Conservation (phyloP, 139 green algal genomes). For the Coccomyxa sp. region DNA sequence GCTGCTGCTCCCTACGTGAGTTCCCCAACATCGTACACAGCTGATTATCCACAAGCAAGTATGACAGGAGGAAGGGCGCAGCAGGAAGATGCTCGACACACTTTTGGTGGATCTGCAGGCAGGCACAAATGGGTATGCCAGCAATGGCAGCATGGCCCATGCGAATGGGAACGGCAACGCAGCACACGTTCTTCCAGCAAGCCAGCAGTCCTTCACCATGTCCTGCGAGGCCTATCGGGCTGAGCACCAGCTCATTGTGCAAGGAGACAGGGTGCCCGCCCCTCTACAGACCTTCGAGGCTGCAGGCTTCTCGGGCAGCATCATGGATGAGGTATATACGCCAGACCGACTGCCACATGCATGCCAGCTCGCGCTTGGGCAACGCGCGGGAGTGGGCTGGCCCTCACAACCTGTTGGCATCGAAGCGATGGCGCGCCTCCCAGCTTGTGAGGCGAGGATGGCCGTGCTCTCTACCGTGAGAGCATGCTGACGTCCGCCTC, state of each 20-base stretch:
- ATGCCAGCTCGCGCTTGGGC: not conserved
- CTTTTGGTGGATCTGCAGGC: not conserved
- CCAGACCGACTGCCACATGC: not conserved
- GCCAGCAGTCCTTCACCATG: conserved; percentile 8
- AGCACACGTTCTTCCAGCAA: not conserved
- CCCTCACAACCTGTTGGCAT: not conserved
- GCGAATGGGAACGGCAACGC: not conserved
- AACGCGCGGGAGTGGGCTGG: not conserved
- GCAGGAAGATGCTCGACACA: not conserved
- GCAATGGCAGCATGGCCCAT: not conserved
- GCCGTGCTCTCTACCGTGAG: not conserved
- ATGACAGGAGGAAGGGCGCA: not conserved
- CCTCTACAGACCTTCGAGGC: conserved; percentile 70
- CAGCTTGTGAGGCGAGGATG: not conserved
- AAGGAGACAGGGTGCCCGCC: conserved; percentile 50
- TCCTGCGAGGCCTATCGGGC: conserved; percentile 39
- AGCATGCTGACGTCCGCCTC: not conserved
- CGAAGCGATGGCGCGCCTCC: conserved; percentile 2
- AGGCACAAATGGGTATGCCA: not conserved
- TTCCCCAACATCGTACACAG: not conserved
- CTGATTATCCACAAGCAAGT: not conserved
- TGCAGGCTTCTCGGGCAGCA: conserved; percentile 59
- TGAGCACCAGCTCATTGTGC: conserved; percentile 53
- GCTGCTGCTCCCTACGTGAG: not conserved
- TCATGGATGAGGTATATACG: conserved; percentile 77